Conservation (phyloP, 2,329 filamentous ascomycete genomes). For the Penicillium sp. region DNA sequence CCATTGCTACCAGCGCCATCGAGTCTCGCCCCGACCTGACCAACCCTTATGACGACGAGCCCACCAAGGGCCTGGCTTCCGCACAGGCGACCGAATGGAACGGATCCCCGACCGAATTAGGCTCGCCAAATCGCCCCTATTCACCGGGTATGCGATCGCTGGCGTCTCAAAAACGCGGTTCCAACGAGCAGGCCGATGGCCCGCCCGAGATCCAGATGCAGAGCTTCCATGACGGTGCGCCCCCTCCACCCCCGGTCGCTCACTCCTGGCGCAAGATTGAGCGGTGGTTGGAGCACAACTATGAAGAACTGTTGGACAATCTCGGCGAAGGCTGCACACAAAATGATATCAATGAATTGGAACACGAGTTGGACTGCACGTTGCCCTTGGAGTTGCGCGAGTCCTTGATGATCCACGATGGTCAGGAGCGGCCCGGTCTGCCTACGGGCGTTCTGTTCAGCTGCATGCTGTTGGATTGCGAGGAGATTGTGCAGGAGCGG, state of each 20-base stretch:
- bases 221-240: constrained; percentile 86
- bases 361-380: constrained; percentile 93
- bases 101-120: constrained; percentile 57
- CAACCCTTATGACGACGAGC: constrained; percentile 76
- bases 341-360: constrained; percentile 95
- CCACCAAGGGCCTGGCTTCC: constrained; percentile 58
- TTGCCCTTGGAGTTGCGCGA: constrained; percentile 92
- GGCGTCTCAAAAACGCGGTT: constrained; percentile 63
- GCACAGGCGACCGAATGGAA: constrained; percentile 65
- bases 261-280: constrained; percentile 97
- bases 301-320: constrained; percentile 91
- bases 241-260: constrained; percentile 80
- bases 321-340: constrained; percentile 86
- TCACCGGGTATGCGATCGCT: constrained; percentile 87
- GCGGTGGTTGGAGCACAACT: constrained; percentile 90
- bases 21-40: constrained; percentile 86
- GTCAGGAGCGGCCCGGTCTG: constrained; percentile 89
- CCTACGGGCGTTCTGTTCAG: constrained; percentile 93
- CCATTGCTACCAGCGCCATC: constrained; percentile 79
- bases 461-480: constrained; percentile 94
- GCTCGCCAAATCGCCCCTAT: constrained; percentile 72
- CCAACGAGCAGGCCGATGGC: constrained; percentile 68
- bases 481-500: constrained; percentile 98
- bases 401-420: constrained; percentile 87
- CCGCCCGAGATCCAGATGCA: constrained; percentile 93